Evolutionary conservation across 2,329 filamentous ascomycete genomes (phyloP), one percentile per base, ranked within the genome.

Genomic region (Neonectria coccinea): DNA sequence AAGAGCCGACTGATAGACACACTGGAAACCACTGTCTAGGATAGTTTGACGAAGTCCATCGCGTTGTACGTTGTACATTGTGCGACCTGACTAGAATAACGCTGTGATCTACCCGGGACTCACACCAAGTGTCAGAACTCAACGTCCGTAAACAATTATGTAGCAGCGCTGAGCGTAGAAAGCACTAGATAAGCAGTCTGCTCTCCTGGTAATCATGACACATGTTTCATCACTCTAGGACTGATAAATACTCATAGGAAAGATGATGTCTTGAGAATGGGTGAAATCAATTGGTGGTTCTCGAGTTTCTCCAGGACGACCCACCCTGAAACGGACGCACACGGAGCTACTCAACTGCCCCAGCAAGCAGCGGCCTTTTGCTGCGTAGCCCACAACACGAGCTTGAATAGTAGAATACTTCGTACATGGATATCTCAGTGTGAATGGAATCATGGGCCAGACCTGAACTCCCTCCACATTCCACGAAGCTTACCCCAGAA

Each of bases 221-320:
- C 48, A 51, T 14, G 48, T 51, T 51, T 51, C 29, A 51, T n/a
- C 29, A 33, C 22, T 14, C 6, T 7, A 12, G n/a, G n/a, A 22
- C 29, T 12, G 31, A 51, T 29, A 9, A 20, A 33, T 18, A 20
- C 5, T 22, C n/a, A 29, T 14, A 20, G 9, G 48, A 10, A 29
- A 11, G 48, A 33, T 12, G n/a, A 51, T 20, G 18, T 51, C 27
- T 29, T 51, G n/a, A 12, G 7, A 22, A 33, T 51, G 48, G 29
- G 10, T 5, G 16, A 33, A 20, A 33, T 51, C 29, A 51, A 51
- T 51, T 51, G 48, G 48, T 51, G 48, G 48, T 33, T 51, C 31
- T 51, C n/a, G 10, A 8, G 10, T 51, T 51, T 51, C 48, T 42
- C 48, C 27, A 33, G 27, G 10, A 18, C 27, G 27, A 20, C 48